Evolutionary conservation across 768 basidiomycete species (phyloP), one percentile per base, ranked within the genome.

Genomic region (Dioszegia crocea): DNA sequence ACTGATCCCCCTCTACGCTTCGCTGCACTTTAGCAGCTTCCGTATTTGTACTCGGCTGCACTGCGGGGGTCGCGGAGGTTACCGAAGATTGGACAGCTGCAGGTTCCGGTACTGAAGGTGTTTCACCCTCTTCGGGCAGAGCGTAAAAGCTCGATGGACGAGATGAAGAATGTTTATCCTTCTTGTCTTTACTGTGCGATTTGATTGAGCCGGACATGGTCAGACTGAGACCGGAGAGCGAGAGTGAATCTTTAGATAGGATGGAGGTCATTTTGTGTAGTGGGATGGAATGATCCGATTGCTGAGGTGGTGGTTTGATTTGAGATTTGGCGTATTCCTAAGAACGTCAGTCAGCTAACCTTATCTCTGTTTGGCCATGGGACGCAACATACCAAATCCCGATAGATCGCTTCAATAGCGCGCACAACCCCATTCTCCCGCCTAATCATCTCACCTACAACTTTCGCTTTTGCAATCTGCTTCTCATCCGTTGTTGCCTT

Each of bases 391-490:
- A 76, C 74, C 56, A 98, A 79, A 73, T 99, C 93, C 45, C 96
- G 86, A 74, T 98, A 99, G 63, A 99, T 92, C 26, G 88, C 86
- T 77, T 98, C 93, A 59, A 97, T 87, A 16, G 96, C 96, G 30
- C 84, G 91, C 1, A 84, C 83, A 1, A 97, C 91, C n/a, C 94
- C 94, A 62, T 91, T 86, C 80, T 99, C 94, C 65, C 81, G 81
- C 68, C 89, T 84, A 57, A 99, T 94, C 66, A 86, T 83, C 79
- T 94, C 88, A 8, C 94, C 96, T 6, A 97, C 80, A 29, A 84
- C 72, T 70, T 82, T 87, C 8, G 94, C 94, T 27, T 91, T 86
- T 40, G 85, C 84, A 61, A 96, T 88, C 78, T 96, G 91, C 76
- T 86, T 96, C 63, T 81, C 78, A 74, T 97, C 91, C 11, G 87